Base-by-base conservation (phyloP, 2,329 filamentous ascomycete genomes). In the Lachnellula subtilissima region DNA sequence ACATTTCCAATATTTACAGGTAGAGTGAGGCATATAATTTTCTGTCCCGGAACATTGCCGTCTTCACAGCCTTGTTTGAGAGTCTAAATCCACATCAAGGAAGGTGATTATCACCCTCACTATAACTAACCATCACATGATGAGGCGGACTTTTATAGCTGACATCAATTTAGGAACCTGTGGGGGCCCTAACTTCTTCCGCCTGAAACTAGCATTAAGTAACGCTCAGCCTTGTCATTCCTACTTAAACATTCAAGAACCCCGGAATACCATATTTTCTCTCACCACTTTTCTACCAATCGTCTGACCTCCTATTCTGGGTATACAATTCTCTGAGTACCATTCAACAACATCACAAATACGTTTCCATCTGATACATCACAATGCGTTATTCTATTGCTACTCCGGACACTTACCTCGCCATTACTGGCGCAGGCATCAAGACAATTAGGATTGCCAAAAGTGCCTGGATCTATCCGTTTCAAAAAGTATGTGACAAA, bases 401-500 rank as follows among this genome's bases (percentile, higher is more conserved):
- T 19, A 82, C 83, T 54, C 86, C 89, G 28, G 88, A 91, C 74
- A 83, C 91, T 74, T 95, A 94, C 79, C 87, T 95, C 73, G 89
- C 90, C 78, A 83, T 94, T 65, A 94, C 89, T 65, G 90, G 91
- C 74, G 85, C 85, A 74, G 84, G 86, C 62, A 80, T 96, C 65
- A 78, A 85, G 45, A 85, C 81, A 66, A 83, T 95, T 65, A 82
- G 83, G 64, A 91, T 95, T 71, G 84, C 82, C 68, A 96, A 95
- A 74, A 87, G 89, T 62, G 79, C 85, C 54, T 85, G 87, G 75
- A 78, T 91, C 17, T 81, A 79, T 73, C 88, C 88, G 54, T 83
- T 89, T 61, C 88, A 92, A 73, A 66, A 80, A 84, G 68, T 84
- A 75, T 39, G 61, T 59, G 9, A 11, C 3, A 11, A 11, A 32